phyloP scores from a whole-genome alignment of 2,329 filamentous ascomycete genomes.

The Salinomyces thailandicus region DNA sequence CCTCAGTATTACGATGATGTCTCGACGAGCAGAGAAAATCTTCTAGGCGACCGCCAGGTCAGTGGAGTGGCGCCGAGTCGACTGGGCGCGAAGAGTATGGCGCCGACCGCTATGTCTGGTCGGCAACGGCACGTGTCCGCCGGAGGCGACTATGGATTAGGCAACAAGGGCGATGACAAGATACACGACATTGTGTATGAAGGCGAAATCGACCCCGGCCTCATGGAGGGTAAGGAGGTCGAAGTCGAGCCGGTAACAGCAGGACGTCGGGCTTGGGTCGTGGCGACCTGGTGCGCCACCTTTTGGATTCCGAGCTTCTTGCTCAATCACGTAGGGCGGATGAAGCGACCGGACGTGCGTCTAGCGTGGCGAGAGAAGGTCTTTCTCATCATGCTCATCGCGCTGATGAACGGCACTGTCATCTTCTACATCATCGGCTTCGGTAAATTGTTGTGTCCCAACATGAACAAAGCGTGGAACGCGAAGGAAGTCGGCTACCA shows the following conservation, averaged over 20 bases:
- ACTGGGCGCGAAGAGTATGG: conserved; percentile 32
- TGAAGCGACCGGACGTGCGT: conserved; percentile 93
- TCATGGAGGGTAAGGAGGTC: conserved; percentile 65
- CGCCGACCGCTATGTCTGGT: conserved; percentile 44
- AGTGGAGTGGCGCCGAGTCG: conserved; percentile 37
- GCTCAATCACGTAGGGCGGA: conserved; percentile 72
- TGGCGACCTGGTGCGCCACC: conserved; percentile 72
- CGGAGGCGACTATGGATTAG: conserved; percentile 79
- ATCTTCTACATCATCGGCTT: conserved; percentile 90
- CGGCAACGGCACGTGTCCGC: conserved; percentile 39
- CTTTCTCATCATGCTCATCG: conserved; percentile 68
- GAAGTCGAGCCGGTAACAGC: conserved; percentile 55
- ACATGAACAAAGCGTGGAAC: conserved; percentile 83
- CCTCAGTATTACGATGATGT: conserved; percentile 36
- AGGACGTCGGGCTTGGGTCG: conserved; percentile 67
- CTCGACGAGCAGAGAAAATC: conserved; percentile 54
- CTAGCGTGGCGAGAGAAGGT: conserved; percentile 97
- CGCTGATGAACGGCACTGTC: conserved; percentile 67
- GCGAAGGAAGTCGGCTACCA: conserved; percentile 59
- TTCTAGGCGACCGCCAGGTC: conserved; percentile 43
- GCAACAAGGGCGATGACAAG: conserved; percentile 69
- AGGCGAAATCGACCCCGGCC: conserved; percentile 63
- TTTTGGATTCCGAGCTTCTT: conserved; percentile 89
- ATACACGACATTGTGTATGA: conserved; percentile 63
- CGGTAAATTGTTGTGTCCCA: conserved; percentile 76